Evolutionary conservation across 306 rosid species (phyloP).

Genomic region (Styphnolobium japonicum): DNA sequence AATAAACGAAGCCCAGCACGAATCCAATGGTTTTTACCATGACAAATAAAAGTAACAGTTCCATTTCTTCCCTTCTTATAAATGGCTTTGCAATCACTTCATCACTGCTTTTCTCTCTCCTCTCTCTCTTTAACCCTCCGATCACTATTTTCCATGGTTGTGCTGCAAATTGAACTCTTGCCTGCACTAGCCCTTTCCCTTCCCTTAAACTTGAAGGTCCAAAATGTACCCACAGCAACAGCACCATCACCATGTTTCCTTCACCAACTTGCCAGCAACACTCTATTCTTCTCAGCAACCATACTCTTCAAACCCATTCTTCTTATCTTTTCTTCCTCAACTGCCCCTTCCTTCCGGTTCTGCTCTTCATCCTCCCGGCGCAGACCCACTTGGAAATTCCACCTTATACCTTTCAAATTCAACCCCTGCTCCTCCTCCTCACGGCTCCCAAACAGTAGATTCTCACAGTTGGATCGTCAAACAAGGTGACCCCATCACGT

Average conservation of each 20-base stretch:
- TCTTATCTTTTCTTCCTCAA: slow-evolving; percentile 7
- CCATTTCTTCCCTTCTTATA: no score
- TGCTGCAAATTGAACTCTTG: no score
- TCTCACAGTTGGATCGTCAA: slow-evolving; percentile 15
- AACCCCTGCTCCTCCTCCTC: not conserved
- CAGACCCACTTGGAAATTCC: slow-evolving; percentile 35
- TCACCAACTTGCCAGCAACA: not conserved
- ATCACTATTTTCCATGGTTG: no score
- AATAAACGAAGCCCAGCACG: no score
- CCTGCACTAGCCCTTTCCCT: no score
- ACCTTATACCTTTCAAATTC: slow-evolving; percentile 6
- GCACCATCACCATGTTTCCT: not conserved
- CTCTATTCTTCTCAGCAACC: slow-evolving; percentile 20
- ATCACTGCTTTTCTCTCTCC: no score
- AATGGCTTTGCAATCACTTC: no score
- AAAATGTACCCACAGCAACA: not conserved
- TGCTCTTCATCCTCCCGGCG: slow-evolving; percentile 52
- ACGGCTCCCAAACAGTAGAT: not conserved
- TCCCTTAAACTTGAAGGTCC: no score
- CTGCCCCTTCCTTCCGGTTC: slow-evolving; percentile 45
- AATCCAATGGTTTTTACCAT: no score
- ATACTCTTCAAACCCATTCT: slow-evolving; percentile 24
- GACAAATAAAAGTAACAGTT: no score
- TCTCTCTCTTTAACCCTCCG: no score
- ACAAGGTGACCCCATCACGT: not conserved